These are phyloP conservation scores for Chaetoscypha palmicola DNA, from an alignment of 2,329 filamentous ascomycete genomes.

Conservation along the genomic window DNA sequence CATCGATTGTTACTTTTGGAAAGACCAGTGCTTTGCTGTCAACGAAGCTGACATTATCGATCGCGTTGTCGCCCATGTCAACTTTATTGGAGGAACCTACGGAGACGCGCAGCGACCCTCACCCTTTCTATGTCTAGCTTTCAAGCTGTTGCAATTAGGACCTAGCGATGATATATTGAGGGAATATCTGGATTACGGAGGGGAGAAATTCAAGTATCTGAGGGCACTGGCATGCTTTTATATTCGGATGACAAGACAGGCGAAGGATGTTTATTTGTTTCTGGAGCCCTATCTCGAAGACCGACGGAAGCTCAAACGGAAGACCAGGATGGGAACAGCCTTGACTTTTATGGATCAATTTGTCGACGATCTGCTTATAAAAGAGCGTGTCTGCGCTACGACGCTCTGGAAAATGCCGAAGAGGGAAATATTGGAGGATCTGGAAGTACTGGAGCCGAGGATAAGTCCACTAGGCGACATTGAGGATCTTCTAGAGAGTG, in stretches of 20 bases:
- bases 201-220: constrained; percentile 76
- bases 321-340: constrained; percentile 65
- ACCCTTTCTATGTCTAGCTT: constrained; percentile 86
- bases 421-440: constrained; percentile 75
- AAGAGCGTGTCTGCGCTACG: constrained; percentile 85
- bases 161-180: constrained; percentile 71
- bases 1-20: constrained; percentile 94
- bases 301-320: constrained; percentile 71
- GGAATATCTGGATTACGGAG: constrained; percentile 73
- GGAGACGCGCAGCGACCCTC: constrained; percentile 79
- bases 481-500: constrained; percentile 56
- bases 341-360: constrained; percentile 87
- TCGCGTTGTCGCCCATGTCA: constrained; percentile 75
- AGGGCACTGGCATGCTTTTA: constrained; percentile 89
- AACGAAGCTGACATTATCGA: constrained; percentile 81
- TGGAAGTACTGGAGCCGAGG: constrained; percentile 79
- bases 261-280: constrained; percentile 70
- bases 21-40: constrained; percentile 94
- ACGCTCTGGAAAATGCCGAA: constrained; percentile 87
- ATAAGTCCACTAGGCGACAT: constrained; percentile 77
- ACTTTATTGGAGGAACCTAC: constrained; percentile 81
- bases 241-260: constrained; percentile 76
- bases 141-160: constrained; percentile 86
- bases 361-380: constrained; percentile 82
- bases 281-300: constrained; percentile 82